A percentile compares a stretch with the other conserved stretches of the same genome.
Evolutionary conservation across 495 filamentous ascomycete genomes (phyloP).

Genomic region (Lineolata rhizophorae): DNA sequence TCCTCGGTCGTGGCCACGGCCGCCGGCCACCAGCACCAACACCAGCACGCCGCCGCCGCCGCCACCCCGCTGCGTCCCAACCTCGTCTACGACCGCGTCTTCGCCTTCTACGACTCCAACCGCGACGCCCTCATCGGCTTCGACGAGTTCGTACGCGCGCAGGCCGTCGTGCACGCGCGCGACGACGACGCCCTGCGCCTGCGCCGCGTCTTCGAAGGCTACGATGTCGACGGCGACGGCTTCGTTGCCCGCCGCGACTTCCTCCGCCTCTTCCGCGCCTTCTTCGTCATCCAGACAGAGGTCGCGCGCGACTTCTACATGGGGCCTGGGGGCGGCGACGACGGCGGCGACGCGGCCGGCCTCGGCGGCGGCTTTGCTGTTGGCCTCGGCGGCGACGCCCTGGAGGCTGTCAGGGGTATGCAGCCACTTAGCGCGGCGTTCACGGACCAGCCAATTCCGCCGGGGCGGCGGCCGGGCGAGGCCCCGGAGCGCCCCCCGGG

Average conservation of each 20-base stretch:
- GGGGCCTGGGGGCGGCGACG: too few species aligned
- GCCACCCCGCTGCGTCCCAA: conserved; percentile 51
- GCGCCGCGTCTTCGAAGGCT: conserved; percentile 60
- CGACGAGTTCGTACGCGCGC: conserved; percentile 65
- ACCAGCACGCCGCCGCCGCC: too few species aligned
- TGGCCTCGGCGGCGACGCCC: too few species aligned
- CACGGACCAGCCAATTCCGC: conserved; percentile 10
- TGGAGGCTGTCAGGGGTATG: conserved; percentile 26
- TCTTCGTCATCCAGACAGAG: conserved; percentile 68
- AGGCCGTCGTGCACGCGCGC: conserved; percentile 63
- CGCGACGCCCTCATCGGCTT: conserved; percentile 81
- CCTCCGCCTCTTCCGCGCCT: conserved; percentile 73
- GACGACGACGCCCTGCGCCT: conserved; percentile 36
- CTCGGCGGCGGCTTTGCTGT: too few species aligned
- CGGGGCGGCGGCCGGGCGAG: conserved; percentile 2
- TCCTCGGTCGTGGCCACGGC: too few species aligned
- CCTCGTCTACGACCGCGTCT: conserved; percentile 86
- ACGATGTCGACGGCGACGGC: conserved; percentile 80
- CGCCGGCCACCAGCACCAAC: too few species aligned
- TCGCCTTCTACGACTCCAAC: conserved; percentile 87
- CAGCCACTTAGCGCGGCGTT: conserved; percentile 18
- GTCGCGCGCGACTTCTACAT: conserved; percentile 68
- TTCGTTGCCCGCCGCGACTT: conserved; percentile 78
- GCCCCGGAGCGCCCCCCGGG: too few species aligned
- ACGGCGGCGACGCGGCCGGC: too few species aligned